Evolutionary conservation across 805 yeast species (phyloP), one percentile per base, ranked within the genome.

Genomic region (Naumovozyma castellii): DNA sequence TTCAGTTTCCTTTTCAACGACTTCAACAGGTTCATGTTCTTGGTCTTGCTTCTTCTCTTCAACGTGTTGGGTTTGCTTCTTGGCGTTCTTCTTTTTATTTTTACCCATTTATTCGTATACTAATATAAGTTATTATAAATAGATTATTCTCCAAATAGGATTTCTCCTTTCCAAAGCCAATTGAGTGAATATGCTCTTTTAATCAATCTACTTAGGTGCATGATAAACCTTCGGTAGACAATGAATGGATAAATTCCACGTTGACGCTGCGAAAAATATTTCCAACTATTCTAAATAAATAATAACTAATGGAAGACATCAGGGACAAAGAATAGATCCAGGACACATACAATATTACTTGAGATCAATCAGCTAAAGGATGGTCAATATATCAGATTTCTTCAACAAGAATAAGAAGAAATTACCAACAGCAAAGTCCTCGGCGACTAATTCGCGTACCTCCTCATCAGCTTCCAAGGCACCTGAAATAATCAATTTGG

Each of bases 351-450:
- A n/a, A n/a, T n/a, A n/a, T n/a, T n/a, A n/a, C n/a, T n/a, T n/a
- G n/a, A n/a, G n/a, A n/a, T n/a, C n/a, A n/a, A n/a, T n/a, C n/a
- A n/a, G n/a, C n/a, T n/a, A n/a, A n/a, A n/a, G n/a, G n/a, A 29
- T 29, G 32, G 32, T 29, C 32, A 65, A 64, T 47, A 66, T 67
- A 42, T 54, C 64, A 18, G 66, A 65, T 37, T 67, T 65, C 51
- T 67, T 67, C 42, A 64, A 65, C 9, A 49, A 50, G 18, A 42
- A 36, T 19, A 48, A 47, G 32, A 44, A 47, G 32, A 29, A n/a
- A 14, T 5, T 5, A 5, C 5, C 15, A 29, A 6, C 32, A 12
- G 5, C 14, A 8, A 29, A 13, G 14, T 12, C 14, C 13, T 5
- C 38, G 13, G 28, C 39, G 19, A 29, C 38, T 18, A 17, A 29